Evolutionary conservation across 352 stramenopile species (phyloP).

Genomic region (Phytopythium litorale): DNA sequence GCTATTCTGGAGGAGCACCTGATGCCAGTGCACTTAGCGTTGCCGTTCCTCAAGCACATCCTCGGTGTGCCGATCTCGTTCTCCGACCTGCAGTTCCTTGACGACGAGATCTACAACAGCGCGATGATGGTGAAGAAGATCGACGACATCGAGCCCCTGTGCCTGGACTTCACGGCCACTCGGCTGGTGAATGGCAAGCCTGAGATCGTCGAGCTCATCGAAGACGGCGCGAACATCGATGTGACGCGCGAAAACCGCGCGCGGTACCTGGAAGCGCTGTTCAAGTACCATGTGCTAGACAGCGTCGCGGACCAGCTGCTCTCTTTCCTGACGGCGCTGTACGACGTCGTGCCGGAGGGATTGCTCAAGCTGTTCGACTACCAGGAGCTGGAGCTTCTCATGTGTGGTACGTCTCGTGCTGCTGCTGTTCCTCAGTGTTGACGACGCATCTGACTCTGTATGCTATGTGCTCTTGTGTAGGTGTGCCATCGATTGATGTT

Average conservation of each 20-base stretch:
- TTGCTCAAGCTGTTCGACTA: conserved; percentile 98
- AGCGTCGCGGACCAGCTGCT: conserved; percentile 91
- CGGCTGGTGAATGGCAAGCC: conserved; percentile 58
- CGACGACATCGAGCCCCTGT: conserved; percentile 70
- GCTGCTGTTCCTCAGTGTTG: conserved; percentile 11
- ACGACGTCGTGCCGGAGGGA: conserved; percentile 95
- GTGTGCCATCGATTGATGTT: conserved; percentile 72
- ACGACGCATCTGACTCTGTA: conserved; percentile 4
- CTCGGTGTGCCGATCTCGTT: conserved; percentile 86
- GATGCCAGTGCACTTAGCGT: conserved; percentile 66
- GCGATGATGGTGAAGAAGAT: conserved; percentile 66
- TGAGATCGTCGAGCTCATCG: conserved; percentile 87
- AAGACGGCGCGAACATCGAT: conserved; percentile 86
- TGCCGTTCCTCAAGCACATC: conserved; percentile 89
- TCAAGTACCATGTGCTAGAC: conserved; percentile 96
- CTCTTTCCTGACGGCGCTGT: conserved; percentile 88
- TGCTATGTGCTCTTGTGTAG: conserved; percentile 1
- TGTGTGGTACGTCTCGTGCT: conserved; percentile 81
- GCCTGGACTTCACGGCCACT: conserved; percentile 78
- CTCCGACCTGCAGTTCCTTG: conserved; percentile 87
- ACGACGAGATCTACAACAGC: conserved; percentile 81
- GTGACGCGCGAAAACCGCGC: conserved; percentile 95
- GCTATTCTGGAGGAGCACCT: conserved; percentile 85
- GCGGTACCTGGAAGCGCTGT: conserved; percentile 91
- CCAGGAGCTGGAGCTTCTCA: conserved; percentile 97